Evolutionary conservation across 2,329 filamentous ascomycete genomes (phyloP).

Genomic region (Juglanconis sp.): DNA sequence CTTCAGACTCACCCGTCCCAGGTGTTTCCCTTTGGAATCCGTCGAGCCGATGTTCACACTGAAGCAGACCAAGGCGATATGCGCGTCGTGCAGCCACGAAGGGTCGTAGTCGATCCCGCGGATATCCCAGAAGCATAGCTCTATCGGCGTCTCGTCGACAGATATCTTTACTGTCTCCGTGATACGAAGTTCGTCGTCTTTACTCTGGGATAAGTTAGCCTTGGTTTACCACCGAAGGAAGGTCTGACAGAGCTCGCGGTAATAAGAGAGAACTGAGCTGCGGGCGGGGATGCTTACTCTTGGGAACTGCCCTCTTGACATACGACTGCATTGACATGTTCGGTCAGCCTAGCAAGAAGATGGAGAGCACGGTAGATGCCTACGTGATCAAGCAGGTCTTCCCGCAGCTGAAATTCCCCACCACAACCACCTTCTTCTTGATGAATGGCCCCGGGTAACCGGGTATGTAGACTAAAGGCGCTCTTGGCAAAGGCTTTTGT

Average conservation of each 20-base stretch:
- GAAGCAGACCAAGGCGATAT: conserved; percentile 17
- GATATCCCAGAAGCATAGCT: conserved; percentile 16
- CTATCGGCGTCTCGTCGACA: conserved; percentile 16
- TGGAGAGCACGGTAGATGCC: background rate
- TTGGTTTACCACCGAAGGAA: background rate
- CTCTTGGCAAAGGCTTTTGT: conserved; percentile 15
- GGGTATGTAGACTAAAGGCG: conserved; percentile 14
- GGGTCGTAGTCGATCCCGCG: conserved; percentile 19
- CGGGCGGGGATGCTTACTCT: background rate
- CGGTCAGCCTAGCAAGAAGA: background rate
- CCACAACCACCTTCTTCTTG: conserved; percentile 17
- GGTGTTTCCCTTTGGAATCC: conserved; percentile 17
- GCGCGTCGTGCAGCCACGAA: conserved; percentile 12
- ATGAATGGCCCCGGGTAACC: conserved; percentile 11
- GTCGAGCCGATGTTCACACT: conserved; percentile 18
- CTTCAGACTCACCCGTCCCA: conserved; percentile 9
- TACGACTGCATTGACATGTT: background rate
- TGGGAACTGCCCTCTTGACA: conserved; percentile 11
- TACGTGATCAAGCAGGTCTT: conserved; percentile 18
- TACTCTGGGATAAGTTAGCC: background rate
- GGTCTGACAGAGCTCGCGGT: too few species aligned
- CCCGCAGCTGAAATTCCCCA: conserved; percentile 18
- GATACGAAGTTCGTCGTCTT: conserved; percentile 1
- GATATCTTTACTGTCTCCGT: conserved; percentile 11
- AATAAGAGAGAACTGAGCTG: background rate